phyloP scores from a whole-genome alignment of 371 early-diverging fungal genomes.

The Mucor plumbeus region DNA sequence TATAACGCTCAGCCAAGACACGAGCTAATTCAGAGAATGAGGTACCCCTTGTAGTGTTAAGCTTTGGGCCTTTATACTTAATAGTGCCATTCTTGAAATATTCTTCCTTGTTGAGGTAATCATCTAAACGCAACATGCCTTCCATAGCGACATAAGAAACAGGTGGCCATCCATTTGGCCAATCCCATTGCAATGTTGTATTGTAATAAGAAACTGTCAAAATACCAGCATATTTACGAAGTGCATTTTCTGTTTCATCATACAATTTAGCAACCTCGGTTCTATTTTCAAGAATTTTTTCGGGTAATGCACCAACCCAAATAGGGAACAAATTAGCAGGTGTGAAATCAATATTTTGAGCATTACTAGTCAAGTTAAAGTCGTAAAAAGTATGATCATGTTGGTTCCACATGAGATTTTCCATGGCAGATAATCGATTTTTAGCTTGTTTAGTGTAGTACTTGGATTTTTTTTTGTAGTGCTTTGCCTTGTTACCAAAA shows the following conservation, averaged over 20 bases:
- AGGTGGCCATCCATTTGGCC: slow-evolving; percentile 85
- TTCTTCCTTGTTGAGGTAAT: slow-evolving; percentile 17
- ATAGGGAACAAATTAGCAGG: slow-evolving; percentile 52
- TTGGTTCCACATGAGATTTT: slow-evolving; percentile 58
- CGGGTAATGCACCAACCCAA: slow-evolving; percentile 54
- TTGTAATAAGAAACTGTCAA: slow-evolving; percentile 67
- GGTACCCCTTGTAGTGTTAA: slow-evolving; percentile 18
- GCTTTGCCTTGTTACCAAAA: slow-evolving; percentile 25
- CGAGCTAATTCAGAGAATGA: slow-evolving; percentile 37
- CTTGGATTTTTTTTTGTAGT: slow-evolving; percentile 25
- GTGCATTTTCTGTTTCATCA: slow-evolving; percentile 33
- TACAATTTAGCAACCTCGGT: slow-evolving; percentile 32
- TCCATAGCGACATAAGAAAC: slow-evolving; percentile 61
- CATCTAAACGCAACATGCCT: slow-evolving; percentile 47
- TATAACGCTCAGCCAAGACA: slow-evolving; percentile 65
- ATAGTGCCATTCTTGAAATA: neutral
- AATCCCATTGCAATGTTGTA: slow-evolving; percentile 88
- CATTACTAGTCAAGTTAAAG: slow-evolving; percentile 52
- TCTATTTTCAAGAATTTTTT: slow-evolving; percentile 28
- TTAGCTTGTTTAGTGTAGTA: slow-evolving; percentile 47
- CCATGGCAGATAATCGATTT: slow-evolving; percentile 48
- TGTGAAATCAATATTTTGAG: slow-evolving; percentile 40
- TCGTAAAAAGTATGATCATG: slow-evolving; percentile 56
- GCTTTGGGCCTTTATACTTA: neutral
- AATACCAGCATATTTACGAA: slow-evolving; percentile 61